A percentile compares a stretch with the other conserved stretches of the same genome.
phyloP scores from a whole-genome alignment of 768 basidiomycete species.

The Trametes elegans region DNA sequence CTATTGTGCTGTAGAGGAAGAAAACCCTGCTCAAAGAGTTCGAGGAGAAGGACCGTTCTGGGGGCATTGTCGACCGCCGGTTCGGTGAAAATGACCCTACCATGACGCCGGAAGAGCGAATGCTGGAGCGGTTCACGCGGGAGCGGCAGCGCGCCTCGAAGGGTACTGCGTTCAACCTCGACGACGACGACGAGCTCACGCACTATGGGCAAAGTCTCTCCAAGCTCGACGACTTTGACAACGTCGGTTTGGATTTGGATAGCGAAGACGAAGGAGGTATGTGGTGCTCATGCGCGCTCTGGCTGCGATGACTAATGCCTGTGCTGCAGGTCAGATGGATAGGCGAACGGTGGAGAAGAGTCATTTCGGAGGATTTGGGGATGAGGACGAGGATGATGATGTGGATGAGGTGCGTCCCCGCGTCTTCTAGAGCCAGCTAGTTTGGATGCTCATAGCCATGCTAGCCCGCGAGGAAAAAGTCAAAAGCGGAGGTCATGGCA shows the following conservation, averaged over 20 bases:
- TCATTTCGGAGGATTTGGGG: slow-evolving; percentile 88
- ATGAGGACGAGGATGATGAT: slow-evolving; percentile 58
- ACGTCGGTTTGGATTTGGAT: slow-evolving; percentile 56
- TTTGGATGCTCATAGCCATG: neutral
- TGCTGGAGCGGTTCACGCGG: slow-evolving; percentile 92
- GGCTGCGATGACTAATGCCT: neutral
- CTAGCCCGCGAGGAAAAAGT: slow-evolving; percentile 84
- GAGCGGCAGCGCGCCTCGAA: slow-evolving; percentile 82
- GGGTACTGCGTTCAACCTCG: slow-evolving; percentile 81
- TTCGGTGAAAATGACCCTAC: slow-evolving; percentile 95
- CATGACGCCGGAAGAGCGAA: slow-evolving; percentile 94
- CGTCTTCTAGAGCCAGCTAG: no score
- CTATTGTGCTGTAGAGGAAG: slow-evolving; percentile 56
- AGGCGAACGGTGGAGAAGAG: slow-evolving; percentile 58
- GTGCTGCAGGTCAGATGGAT: slow-evolving; percentile 59
- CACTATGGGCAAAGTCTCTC: slow-evolving; percentile 90
- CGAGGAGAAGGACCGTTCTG: slow-evolving; percentile 75
- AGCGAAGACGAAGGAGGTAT: slow-evolving; percentile 48
- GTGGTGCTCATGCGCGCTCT: neutral
- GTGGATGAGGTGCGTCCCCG: slow-evolving; percentile 47
- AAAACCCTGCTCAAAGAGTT: slow-evolving; percentile 88
- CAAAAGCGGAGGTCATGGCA: slow-evolving; percentile 95
- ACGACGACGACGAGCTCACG: slow-evolving; percentile 87
- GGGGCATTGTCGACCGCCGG: slow-evolving; percentile 88
- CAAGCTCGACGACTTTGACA: slow-evolving; percentile 81